Evolutionary conservation across 108 stramenopile genomes (phyloP).

Genomic region (Mediolabrus comicus): DNA sequence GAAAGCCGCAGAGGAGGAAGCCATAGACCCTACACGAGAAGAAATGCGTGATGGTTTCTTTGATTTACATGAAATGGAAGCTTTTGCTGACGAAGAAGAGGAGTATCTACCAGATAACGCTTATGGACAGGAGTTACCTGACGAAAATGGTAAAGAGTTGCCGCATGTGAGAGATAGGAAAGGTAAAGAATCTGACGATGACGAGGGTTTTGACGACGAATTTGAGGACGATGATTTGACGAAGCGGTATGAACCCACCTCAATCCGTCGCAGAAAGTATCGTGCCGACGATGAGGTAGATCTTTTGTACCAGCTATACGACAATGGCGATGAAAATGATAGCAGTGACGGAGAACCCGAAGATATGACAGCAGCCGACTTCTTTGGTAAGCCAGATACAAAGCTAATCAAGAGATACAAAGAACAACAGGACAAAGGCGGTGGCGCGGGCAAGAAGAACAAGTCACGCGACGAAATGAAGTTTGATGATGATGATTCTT

Average conservation of each 20-base stretch:
- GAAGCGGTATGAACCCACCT: slow-evolving; percentile 32
- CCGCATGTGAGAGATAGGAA: slow-evolving; percentile 66
- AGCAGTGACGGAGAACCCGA: slow-evolving; percentile 46
- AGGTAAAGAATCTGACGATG: slow-evolving; percentile 59
- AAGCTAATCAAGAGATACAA: slow-evolving; percentile 53
- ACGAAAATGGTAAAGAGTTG: slow-evolving; percentile 40
- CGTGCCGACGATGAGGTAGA: slow-evolving; percentile 85
- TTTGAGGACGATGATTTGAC: slow-evolving; percentile 35
- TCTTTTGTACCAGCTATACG: slow-evolving; percentile 69
- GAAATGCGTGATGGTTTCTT: slow-evolving; percentile 92
- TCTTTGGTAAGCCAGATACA: slow-evolving; percentile 76
- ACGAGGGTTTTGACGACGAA: slow-evolving; percentile 42
- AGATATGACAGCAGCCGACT: slow-evolving; percentile 84
- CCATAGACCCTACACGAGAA: slow-evolving; percentile 70
- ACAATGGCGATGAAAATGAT: slow-evolving; percentile 46
- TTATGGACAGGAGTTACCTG: slow-evolving; percentile 49
- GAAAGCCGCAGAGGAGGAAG: slow-evolving; percentile 24
- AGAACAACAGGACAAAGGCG: slow-evolving; percentile 13
- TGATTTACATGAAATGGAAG: slow-evolving; percentile 94
- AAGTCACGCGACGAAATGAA: slow-evolving; percentile 17
- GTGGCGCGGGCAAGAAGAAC: neutral
- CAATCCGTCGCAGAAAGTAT: slow-evolving; percentile 65
- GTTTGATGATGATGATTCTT: slow-evolving; percentile 71
- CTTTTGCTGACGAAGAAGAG: slow-evolving; percentile 93
- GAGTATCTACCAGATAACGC: slow-evolving; percentile 72